phyloP scores from a whole-genome alignment of 441 rosid species.

The Corymbia calophylla region DNA sequence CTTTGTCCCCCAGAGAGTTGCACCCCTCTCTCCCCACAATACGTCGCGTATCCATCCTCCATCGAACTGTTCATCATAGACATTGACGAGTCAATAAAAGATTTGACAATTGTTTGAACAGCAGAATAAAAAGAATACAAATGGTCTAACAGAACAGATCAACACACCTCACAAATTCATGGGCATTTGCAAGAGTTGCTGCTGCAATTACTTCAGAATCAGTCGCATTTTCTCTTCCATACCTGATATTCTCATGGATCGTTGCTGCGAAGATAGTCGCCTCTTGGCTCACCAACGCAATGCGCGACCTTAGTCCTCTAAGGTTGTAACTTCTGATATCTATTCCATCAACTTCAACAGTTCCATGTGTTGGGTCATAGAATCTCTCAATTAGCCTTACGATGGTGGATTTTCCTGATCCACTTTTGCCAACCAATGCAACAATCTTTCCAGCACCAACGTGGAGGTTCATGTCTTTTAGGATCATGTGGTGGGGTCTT shows the following conservation, averaged over 20 bases:
- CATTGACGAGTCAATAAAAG: background rate
- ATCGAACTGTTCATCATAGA: background rate
- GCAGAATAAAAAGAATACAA: background rate
- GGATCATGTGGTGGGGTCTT: constrained; percentile 7
- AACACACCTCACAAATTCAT: constrained; percentile 1
- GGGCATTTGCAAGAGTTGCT: constrained; percentile 10
- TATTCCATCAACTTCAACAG: constrained; percentile 1
- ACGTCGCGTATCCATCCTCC: constrained; percentile 1
- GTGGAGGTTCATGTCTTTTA: constrained; percentile 1
- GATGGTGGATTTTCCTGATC: constrained; percentile 21
- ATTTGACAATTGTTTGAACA: background rate
- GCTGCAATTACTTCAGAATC: constrained; percentile 5
- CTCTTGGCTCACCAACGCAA: constrained; percentile 3
- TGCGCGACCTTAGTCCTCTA: constrained; percentile 6
- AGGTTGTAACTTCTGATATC: constrained; percentile 4
- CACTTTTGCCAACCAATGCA: constrained; percentile 19
- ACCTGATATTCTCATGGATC: constrained; percentile 5
- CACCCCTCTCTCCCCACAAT: background rate
- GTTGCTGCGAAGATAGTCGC: constrained; percentile 10
- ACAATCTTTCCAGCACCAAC: constrained; percentile 7
- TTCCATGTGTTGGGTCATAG: constrained; percentile 12
- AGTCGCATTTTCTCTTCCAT: constrained; percentile 4
- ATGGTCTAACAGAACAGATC: background rate
- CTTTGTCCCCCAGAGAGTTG: constrained; percentile 1
- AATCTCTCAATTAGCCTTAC: constrained; percentile 13